Base-by-base conservation (phyloP, 208 protist species). In the Leishmania tropica region DNA sequence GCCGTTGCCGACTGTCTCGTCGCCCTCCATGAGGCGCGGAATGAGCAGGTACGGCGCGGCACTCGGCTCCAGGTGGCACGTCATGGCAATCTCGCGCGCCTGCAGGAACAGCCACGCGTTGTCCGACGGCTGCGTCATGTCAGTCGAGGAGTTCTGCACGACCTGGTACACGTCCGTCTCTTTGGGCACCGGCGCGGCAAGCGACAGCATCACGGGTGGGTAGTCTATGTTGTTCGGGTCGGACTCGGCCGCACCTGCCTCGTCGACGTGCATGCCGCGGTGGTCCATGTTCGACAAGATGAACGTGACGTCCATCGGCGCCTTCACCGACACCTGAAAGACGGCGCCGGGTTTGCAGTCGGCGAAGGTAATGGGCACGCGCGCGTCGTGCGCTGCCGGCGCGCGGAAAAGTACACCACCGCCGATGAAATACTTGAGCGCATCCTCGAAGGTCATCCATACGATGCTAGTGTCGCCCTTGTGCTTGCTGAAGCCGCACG, bases 131-230 rank as follows among this genome's bases (percentile, higher is more conserved):
- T 85, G 76, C 60, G 85, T 85, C 7, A 84, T 80, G 51, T 96
- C 84, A 15, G 84, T 75, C 40, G 91, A 86, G 60, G 89, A 87
- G 92, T 97, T 97, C 58, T 79, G 81, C 24, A 91, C 79, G 11
- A 97, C 91, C 40, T 83, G 82, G 77, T 93, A 93, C 19, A 80
- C 75, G 7, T 80, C 78, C 47, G 21, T n/a, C 75, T 87, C 80
- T 0, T 65, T 79, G 5, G 85, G 83, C 40, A 85, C 78, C 68
- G 81, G 79, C 24, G 81, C 83, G 28, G 87, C 84, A 48, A 97
- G 86, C 51, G 92, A 96, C 48, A 97, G 79, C 94, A 97, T 97
- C 65, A 97, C 74, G 17, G 94, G 91, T 40, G 91, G 92, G 88
- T 97, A 97, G 60, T 95, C 88, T 60, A 75, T 76, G 62, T 83